Conservation (phyloP, 2,329 filamentous ascomycete genomes). For the Emmonsiellopsis sp. region DNA sequence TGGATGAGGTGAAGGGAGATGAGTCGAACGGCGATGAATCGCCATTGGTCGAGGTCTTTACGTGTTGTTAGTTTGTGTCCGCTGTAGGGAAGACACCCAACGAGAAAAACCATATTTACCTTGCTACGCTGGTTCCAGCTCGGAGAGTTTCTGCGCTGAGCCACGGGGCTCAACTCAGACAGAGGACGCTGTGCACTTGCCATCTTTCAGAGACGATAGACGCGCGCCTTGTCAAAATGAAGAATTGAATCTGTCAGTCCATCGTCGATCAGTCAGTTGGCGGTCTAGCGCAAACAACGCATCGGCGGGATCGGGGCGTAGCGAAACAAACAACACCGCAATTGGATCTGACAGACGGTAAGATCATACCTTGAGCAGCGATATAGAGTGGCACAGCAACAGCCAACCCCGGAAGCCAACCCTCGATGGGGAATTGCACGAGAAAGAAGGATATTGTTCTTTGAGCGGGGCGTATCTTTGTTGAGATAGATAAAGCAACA, state of each 20-base stretch:
- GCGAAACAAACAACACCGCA: background rate
- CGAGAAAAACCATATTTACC: constrained; percentile 39
- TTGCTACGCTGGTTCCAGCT: constrained; percentile 72
- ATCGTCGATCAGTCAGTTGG: background rate
- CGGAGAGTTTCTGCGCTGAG: constrained; percentile 82
- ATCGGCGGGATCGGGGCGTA: background rate
- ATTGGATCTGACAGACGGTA: background rate
- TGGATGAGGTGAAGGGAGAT: constrained; percentile 56
- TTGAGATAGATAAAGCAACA: background rate
- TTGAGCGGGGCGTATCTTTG: background rate
- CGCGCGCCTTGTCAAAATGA: background rate
- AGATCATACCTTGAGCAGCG: background rate
- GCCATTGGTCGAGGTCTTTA: constrained; percentile 44
- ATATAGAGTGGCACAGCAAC: background rate
- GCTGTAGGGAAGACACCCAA: constrained; percentile 4
- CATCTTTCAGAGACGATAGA: constrained; percentile 24
- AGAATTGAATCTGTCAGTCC: background rate
- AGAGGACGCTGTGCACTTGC: constrained; percentile 60
- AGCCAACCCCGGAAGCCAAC: background rate
- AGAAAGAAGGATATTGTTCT: background rate
- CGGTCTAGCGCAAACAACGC: background rate
- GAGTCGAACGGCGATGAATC: constrained; percentile 80
- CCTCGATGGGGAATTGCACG: background rate
- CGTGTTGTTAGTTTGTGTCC: constrained; percentile 1
- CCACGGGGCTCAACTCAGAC: constrained; percentile 79